A percentile compares a stretch with the other conserved stretches of the same genome.
Evolutionary conservation across 2,329 filamentous ascomycete species (phyloP).

Genomic region (Biscogniauxia marginata): DNA sequence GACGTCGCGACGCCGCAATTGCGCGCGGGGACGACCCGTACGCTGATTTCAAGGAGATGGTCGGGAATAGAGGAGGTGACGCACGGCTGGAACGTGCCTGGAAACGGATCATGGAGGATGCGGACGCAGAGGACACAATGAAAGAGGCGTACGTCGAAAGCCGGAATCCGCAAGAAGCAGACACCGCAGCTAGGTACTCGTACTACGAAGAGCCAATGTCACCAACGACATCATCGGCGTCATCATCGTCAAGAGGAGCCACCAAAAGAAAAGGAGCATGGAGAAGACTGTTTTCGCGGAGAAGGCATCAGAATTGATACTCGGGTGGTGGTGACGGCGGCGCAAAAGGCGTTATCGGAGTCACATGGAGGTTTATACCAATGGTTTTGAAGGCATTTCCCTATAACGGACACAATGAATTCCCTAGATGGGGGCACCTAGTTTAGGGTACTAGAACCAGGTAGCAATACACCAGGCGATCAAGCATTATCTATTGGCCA

Average conservation of each 20-base stretch:
- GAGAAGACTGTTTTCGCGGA: neutral
- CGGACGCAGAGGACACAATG: neutral
- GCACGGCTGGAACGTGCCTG: constrained; percentile 2
- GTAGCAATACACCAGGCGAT: too few species aligned
- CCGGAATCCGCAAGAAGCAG: neutral
- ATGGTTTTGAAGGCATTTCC: too few species aligned
- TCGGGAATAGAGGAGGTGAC: neutral
- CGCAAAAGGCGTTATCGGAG: too few species aligned
- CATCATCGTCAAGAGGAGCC: neutral
- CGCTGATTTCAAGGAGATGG: constrained; percentile 6
- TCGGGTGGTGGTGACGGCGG: too few species aligned
- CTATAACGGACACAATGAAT: too few species aligned
- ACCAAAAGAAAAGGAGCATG: neutral
- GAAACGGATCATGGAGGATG: constrained; percentile 2
- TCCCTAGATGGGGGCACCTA: too few species aligned
- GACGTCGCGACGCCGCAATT: constrained; percentile 4
- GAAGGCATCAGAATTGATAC: neutral
- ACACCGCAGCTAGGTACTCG: neutral
- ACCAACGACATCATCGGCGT: neutral
- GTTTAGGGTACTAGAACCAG: too few species aligned
- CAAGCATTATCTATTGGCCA: too few species aligned
- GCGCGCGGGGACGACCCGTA: constrained; percentile 9
- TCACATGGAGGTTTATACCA: too few species aligned
- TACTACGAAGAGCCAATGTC: neutral
- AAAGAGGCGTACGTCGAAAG: neutral